Evolutionary conservation across 148 eudicot species (phyloP), one percentile per base, ranked within the genome.

Genomic region (Talinum fruticosum): DNA sequence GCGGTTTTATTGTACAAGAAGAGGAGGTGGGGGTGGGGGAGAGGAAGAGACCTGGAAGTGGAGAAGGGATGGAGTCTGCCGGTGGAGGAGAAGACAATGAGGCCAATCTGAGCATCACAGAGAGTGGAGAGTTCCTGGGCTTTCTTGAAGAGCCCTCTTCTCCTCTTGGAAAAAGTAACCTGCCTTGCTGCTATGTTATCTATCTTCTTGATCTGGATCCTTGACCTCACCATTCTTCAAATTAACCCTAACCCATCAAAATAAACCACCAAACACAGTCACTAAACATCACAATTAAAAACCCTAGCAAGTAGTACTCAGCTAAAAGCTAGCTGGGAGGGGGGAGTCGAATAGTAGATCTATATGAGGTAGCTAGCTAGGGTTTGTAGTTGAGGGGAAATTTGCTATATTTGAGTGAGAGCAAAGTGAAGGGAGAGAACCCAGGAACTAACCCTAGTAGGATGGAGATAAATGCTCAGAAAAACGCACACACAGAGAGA

Each of bases 161-260:
- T 79, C 54, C 85, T 76, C 85, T 79, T 83, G 33, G 85, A 76
- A 76, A 83, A 83, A 18, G 85, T 83, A 35, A 83, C 85, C 30
- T 83, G 85, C 33, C 85, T 79, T 79, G 85, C 70, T 71, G 80
- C 32, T 72, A 34, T 72, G 23, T 79, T 76, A 3, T 83, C 78
- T 79, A 83, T 79, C 72, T 68, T 83, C 78, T 83, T 79, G 2
- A 83, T 79, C 75, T 83, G 64, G n/a, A 76, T 76, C 59, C 15
- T 83, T 66, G 82, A 8, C 35, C 80, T 75, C 68, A 72, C 77
- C 80, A 76, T 79, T 35, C 8, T 47, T 15, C 29, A 59, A 28
- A 10, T 19, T 18, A 62, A 62, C 66, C 33, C 32, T 26, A 28
- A 3, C 32, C 66, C 32, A 62, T 28, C 16, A 57, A 57, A 19